These are phyloP conservation scores for Takashimella koratensis DNA, from an alignment of 1,284 basidiomycete species.

Conservation along the genomic window DNA sequence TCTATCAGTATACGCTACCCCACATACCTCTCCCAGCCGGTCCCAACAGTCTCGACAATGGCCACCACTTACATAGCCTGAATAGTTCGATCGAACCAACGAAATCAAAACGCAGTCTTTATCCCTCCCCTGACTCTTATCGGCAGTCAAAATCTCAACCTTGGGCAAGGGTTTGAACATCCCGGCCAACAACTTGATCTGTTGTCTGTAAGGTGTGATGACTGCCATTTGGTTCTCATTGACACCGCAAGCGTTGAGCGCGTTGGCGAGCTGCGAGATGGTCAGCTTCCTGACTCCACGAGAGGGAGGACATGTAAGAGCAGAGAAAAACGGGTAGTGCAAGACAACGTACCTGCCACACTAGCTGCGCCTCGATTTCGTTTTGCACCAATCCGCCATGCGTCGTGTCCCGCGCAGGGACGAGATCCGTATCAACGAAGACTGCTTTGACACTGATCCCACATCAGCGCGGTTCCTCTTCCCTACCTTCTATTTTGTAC, in stretches of 20 bases:
- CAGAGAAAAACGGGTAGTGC: neutral
- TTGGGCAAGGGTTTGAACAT: constrained; percentile 51
- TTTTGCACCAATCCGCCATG: constrained; percentile 88
- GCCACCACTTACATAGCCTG: constrained; percentile 58
- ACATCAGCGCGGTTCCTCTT: neutral
- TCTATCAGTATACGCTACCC: too few relatives aligned
- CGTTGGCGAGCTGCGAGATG: constrained; percentile 58
- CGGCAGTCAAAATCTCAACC: constrained; percentile 89
- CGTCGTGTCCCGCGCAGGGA: constrained; percentile 74
- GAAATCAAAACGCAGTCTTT: constrained; percentile 93
- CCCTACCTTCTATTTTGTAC: neutral
- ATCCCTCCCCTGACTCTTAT: constrained; percentile 92
- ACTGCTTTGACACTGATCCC: constrained; percentile 70
- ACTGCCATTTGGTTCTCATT: constrained; percentile 71
- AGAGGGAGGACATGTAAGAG: too few relatives aligned
- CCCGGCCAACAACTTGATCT: constrained; percentile 76
- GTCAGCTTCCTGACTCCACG: neutral
- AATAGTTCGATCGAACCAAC: constrained; percentile 81
- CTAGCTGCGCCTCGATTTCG: constrained; percentile 63
- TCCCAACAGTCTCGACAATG: too few relatives aligned
- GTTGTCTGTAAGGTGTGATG: constrained; percentile 89
- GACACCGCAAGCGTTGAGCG: constrained; percentile 65
- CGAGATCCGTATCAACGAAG: constrained; percentile 84
- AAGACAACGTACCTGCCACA: constrained; percentile 45
- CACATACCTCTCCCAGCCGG: too few relatives aligned